Percentiles rank a stretch among this genome's conserved stretches.
These are phyloP conservation scores for Neurospora sp. DNA, from an alignment of 495 filamentous ascomycete species.

Conservation along the genomic window DNA sequence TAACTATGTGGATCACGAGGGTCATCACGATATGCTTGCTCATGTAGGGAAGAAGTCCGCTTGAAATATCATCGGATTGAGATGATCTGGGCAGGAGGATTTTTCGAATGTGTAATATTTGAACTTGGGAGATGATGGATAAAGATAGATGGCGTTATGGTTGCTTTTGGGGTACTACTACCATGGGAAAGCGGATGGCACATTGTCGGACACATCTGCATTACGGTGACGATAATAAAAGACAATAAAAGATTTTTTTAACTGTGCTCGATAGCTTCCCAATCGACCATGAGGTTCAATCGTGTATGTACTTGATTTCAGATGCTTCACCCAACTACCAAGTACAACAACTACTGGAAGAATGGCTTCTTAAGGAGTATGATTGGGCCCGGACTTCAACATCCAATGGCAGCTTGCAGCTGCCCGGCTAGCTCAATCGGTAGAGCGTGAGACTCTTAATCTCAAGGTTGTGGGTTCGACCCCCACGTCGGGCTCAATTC, in stretches of 20 bases:
- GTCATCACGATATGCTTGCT: background rate
- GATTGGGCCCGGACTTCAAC: background rate
- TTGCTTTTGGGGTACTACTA: background rate
- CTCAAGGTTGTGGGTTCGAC: background rate
- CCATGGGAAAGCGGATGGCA: background rate
- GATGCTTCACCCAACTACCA: no score
- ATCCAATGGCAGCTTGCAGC: background rate
- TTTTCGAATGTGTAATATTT: background rate
- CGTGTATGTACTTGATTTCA: no score
- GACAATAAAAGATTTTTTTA: background rate
- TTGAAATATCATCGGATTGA: background rate
- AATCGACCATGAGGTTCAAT: background rate
- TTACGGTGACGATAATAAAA: background rate
- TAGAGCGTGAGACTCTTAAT: conserved; percentile 76
- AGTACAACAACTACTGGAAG: no score
- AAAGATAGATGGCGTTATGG: background rate
- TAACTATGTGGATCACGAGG: background rate
- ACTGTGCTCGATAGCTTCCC: no score
- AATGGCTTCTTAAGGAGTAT: background rate
- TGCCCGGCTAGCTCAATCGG: conserved; percentile 65
- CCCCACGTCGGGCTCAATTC: background rate
- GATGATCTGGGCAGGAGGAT: background rate
- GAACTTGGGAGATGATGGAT: background rate
- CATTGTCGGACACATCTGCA: background rate
- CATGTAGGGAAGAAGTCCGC: background rate